These are phyloP conservation scores for Elsinoe arachidis DNA, from an alignment of 2,329 filamentous ascomycete species.

Conservation along the genomic window DNA sequence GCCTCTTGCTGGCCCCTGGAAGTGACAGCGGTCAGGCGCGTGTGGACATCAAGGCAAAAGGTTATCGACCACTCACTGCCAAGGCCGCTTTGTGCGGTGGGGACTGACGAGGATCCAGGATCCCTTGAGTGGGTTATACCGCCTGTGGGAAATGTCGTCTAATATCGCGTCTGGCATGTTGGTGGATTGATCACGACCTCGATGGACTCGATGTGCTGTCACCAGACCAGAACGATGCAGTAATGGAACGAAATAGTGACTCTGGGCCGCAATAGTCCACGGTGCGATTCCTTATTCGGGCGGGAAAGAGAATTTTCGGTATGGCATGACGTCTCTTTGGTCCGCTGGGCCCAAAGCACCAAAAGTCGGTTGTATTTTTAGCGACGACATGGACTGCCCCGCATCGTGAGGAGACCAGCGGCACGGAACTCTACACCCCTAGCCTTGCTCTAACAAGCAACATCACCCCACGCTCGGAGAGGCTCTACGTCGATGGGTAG, in stretches of 20 bases:
- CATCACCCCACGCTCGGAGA: too few relatives aligned
- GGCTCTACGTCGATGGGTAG: too few relatives aligned
- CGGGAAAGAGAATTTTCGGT: neutral
- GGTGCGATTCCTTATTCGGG: neutral
- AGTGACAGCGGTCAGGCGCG: neutral
- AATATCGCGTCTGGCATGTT: slow-evolving; percentile 48
- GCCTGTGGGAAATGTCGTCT: slow-evolving; percentile 91
- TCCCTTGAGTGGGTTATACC: slow-evolving; percentile 84
- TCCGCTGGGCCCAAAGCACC: too few relatives aligned
- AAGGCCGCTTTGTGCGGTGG: slow-evolving; percentile 91
- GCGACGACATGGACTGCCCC: slow-evolving; percentile 1
- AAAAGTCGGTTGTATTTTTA: slow-evolving; percentile 1
- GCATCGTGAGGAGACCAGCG: neutral
- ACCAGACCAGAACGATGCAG: neutral
- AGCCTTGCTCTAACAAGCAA: neutral
- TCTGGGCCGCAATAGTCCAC: neutral
- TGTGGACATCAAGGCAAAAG: neutral
- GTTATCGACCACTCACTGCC: slow-evolving; percentile 59
- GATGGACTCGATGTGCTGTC: neutral
- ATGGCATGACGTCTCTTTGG: slow-evolving; percentile 6
- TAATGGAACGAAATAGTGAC: neutral
- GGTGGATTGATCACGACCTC: neutral
- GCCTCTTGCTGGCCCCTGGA: slow-evolving; percentile 40
- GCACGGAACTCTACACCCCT: neutral
- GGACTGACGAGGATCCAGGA: slow-evolving; percentile 93